These are phyloP conservation scores for Lentinula lateritia DNA, from an alignment of 768 basidiomycete species.

Conservation along the genomic window DNA sequence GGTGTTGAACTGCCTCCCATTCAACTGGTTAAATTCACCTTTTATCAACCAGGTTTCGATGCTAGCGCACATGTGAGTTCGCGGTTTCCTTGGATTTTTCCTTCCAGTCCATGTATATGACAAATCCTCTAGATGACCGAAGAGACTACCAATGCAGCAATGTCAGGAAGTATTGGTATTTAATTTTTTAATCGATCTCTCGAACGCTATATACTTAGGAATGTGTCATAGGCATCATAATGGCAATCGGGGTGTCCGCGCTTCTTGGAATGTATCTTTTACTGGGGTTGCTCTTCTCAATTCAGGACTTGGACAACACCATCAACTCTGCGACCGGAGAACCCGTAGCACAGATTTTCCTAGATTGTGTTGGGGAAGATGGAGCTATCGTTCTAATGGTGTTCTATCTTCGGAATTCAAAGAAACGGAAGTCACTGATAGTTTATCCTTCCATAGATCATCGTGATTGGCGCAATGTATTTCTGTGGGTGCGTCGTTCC, in stretches of 20 bases:
- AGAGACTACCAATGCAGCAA: conserved; percentile 67
- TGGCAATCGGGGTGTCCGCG: conserved; percentile 68
- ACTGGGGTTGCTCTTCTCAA: conserved; percentile 68
- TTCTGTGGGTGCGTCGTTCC: conserved; percentile 53
- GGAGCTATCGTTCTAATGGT: conserved; percentile 76
- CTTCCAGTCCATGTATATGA: background rate
- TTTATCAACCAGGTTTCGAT: conserved; percentile 49
- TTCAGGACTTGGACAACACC: conserved; percentile 61
- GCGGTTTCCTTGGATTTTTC: background rate
- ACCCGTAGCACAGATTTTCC: conserved; percentile 74
- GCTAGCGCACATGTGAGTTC: conserved; percentile 60
- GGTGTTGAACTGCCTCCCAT: conserved; percentile 6
- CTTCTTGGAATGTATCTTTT: conserved; percentile 74
- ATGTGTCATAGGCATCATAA: conserved; percentile 41
- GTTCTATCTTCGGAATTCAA: background rate
- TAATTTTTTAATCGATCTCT: background rate
- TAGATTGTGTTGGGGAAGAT: conserved; percentile 69
- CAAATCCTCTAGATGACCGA: conserved; percentile 55
- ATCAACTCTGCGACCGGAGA: conserved; percentile 51
- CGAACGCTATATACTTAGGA: background rate
- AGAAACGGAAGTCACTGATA: background rate
- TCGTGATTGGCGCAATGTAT: conserved; percentile 69
- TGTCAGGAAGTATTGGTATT: conserved; percentile 52
- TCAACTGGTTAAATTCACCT: background rate
- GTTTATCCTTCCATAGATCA: conserved; percentile 30